phyloP scores from a whole-genome alignment of 495 filamentous ascomycete genomes.

The Bacidia rubella region DNA sequence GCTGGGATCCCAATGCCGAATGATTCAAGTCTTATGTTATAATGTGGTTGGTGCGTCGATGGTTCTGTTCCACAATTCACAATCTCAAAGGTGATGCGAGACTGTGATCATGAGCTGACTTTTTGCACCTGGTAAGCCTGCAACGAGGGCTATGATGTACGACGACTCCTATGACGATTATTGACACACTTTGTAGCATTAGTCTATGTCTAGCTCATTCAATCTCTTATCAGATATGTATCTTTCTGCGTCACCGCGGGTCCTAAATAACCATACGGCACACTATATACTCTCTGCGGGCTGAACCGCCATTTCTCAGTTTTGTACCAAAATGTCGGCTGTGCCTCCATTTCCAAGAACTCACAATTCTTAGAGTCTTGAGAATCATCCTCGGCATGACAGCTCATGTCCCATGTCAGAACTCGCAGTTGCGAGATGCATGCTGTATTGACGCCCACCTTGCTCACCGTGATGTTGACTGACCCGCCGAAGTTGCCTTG shows the following conservation, averaged over 20 bases:
- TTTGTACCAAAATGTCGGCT: neutral
- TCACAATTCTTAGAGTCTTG: neutral
- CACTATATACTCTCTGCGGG: neutral
- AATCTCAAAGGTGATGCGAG: too few relatives aligned
- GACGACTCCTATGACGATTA: too few relatives aligned
- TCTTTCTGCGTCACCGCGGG: constrained; percentile 4
- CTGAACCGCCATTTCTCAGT: neutral
- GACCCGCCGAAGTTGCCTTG: constrained; percentile 3
- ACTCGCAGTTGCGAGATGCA: constrained; percentile 7
- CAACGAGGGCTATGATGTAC: neutral
- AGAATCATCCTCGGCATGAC: neutral
- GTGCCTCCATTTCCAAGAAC: neutral
- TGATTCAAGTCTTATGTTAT: too few relatives aligned
- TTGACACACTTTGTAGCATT: neutral
- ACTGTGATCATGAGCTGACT: too few relatives aligned
- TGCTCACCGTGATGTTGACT: constrained; percentile 7
- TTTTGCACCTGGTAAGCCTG: too few relatives aligned
- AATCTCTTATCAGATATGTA: neutral
- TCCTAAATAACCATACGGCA: constrained; percentile 8
- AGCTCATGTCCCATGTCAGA: constrained; percentile 8
- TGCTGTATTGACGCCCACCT: constrained; percentile 5
- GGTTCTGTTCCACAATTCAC: too few relatives aligned
- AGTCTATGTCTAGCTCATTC: neutral
- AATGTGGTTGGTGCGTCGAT: too few relatives aligned
- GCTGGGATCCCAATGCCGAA: too few relatives aligned